Evolutionary conservation across 371 early-diverging fungal genomes (phyloP).

Genomic region (Apophysomyces ossiformis): DNA sequence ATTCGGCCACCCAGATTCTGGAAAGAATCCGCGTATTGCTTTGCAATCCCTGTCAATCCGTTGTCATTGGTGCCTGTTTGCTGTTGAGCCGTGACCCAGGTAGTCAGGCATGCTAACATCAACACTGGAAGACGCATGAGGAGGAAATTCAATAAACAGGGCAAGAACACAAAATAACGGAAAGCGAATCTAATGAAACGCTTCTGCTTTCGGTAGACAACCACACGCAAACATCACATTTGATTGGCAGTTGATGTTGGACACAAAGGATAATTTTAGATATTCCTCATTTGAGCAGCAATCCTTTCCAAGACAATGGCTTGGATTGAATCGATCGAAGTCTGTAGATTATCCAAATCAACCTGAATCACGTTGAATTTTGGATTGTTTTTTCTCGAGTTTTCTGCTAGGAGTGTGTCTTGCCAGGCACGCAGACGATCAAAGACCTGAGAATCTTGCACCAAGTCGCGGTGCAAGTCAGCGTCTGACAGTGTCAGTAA

Average conservation of each 20-base stretch:
- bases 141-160: background rate
- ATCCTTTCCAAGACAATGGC: conserved; percentile 26
- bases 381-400: background rate
- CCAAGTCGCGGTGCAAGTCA: conserved; percentile 12
- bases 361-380: conserved; percentile 25
- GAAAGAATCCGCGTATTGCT: conserved; percentile 38
- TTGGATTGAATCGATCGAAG: conserved; percentile 30
- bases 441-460: conserved; percentile 11
- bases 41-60: conserved; percentile 14
- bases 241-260: background rate
- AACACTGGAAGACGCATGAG: background rate
- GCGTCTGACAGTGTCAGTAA: conserved; percentile 23
- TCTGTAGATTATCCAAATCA: conserved; percentile 26
- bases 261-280: background rate
- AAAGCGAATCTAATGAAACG: background rate
- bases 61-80: conserved; percentile 12
- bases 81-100: conserved; percentile 12
- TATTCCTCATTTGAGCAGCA: conserved; percentile 19
- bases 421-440: conserved; percentile 26
- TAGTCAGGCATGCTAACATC: background rate
- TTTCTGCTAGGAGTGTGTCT: conserved; percentile 5
- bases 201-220: conserved; percentile 6
- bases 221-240: background rate
- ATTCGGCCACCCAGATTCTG: conserved; percentile 45
- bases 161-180: background rate